phyloP scores from a whole-genome alignment of 129 eudicot genomes.

The Escallonia herrerae region DNA sequence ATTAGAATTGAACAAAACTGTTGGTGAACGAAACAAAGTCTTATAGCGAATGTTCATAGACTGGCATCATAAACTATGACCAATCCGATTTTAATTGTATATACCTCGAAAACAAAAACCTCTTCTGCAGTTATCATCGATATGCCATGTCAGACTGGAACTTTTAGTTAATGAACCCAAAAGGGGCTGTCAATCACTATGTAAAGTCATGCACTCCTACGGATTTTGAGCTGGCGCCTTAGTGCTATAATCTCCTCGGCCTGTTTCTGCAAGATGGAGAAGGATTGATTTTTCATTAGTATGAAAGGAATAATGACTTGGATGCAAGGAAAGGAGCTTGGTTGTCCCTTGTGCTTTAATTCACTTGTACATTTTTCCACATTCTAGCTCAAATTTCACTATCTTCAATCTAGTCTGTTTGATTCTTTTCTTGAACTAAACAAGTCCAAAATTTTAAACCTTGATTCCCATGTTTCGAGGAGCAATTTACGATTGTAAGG shows the following conservation, averaged over 20 bases:
- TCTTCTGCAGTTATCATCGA: background rate
- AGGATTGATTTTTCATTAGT: background rate
- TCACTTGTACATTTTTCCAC: too few relatives aligned
- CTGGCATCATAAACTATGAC: too few relatives aligned
- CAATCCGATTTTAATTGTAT: background rate
- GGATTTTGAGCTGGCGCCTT: slow-evolving; percentile 13
- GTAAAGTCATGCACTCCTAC: background rate
- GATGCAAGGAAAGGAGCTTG: too few relatives aligned
- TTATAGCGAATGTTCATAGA: too few relatives aligned
- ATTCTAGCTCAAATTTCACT: too few relatives aligned
- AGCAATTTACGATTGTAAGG: background rate
- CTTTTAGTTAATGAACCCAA: background rate
- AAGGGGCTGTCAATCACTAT: background rate
- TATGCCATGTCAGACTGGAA: background rate
- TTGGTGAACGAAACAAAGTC: too few relatives aligned
- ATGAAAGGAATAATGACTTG: background rate
- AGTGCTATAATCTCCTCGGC: slow-evolving; percentile 20
- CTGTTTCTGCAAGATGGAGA: slow-evolving; percentile 28
- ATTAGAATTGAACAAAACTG: too few relatives aligned
- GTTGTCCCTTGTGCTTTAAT: too few relatives aligned
- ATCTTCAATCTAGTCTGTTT: too few relatives aligned
- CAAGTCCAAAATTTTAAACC: too few relatives aligned
- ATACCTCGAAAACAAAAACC: background rate
- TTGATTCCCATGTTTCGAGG: too few relatives aligned
- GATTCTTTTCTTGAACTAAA: too few relatives aligned